Conservation (phyloP, 371 early-diverging fungal genomes). For the Chytridiales sp. region DNA sequence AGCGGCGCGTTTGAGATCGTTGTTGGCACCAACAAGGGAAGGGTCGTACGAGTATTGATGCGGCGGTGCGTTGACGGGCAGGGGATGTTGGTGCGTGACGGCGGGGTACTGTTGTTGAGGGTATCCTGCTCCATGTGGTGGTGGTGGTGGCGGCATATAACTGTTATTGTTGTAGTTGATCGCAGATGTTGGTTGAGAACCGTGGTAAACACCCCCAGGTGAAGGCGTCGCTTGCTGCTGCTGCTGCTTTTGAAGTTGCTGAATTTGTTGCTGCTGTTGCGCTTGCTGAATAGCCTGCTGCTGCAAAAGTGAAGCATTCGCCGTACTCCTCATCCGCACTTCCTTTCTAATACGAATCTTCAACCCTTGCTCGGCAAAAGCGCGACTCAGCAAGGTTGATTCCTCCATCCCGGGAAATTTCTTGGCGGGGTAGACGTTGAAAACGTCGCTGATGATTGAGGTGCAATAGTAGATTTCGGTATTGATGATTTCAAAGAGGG, state of each 20-base stretch:
- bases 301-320: neutral
- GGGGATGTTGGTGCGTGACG: too few species aligned
- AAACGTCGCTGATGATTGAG: conserved; percentile 71
- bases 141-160: too few species aligned
- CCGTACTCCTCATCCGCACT: conserved; percentile 26
- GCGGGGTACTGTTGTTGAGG: too few species aligned
- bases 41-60: too few species aligned
- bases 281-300: conserved; percentile 5
- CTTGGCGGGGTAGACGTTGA: conserved; percentile 87
- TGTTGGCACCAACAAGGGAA: too few species aligned
- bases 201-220: too few species aligned
- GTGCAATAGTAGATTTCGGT: conserved; percentile 76
- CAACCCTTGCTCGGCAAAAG: conserved; percentile 93
- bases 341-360: conserved; percentile 91
- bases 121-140: too few species aligned
- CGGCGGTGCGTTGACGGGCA: too few species aligned
- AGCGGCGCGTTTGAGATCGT: too few species aligned
- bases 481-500: conserved; percentile 82
- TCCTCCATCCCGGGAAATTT: conserved; percentile 95
- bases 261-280: conserved; percentile 1
- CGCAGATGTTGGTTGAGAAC: too few species aligned
- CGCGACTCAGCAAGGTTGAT: conserved; percentile 81
- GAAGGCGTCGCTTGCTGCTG: too few species aligned
- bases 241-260: conserved; percentile 2
- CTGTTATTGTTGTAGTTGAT: too few species aligned